A percentile compares a stretch with the other conserved stretches of the same genome.
Evolutionary conservation across 179 eudicot genomes (phyloP).

Genomic region (Gypsophila paniculata): DNA sequence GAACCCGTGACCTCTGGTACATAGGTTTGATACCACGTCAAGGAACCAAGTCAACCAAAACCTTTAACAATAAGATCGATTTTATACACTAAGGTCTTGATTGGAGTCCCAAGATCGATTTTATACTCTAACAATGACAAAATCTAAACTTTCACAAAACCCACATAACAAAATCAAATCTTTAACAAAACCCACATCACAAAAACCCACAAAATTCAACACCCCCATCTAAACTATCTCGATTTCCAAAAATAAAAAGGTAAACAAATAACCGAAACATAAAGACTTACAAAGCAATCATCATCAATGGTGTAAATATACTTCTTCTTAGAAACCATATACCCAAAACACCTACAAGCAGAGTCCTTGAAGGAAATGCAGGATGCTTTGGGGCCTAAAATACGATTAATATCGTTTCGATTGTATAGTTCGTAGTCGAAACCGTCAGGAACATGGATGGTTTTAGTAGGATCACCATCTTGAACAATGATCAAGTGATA

Average conservation of each 20-base stretch:
- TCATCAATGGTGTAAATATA: conserved; percentile 86
- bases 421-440: conserved; percentile 89
- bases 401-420: conserved; percentile 68
- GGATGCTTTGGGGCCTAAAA: conserved; percentile 76
- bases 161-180: conserved; percentile 8
- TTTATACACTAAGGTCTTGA: too few species aligned
- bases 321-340: conserved; percentile 93
- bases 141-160: conserved; percentile 2
- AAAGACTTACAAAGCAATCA: conserved; percentile 72
- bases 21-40: too few species aligned
- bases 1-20: too few species aligned
- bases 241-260: not conserved
- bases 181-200: conserved; percentile 2
- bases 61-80: too few species aligned
- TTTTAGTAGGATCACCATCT: conserved; percentile 85
- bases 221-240: not conserved
- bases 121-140: not conserved
- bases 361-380: conserved; percentile 97
- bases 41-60: too few species aligned
- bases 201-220: not conserved
- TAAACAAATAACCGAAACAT: too few species aligned
- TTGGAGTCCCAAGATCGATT: too few species aligned
- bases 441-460: conserved; percentile 69
- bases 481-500: conserved; percentile 90
- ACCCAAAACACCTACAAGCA: conserved; percentile 88